These are phyloP conservation scores for Balakata baccata DNA, from an alignment of 345 rosid genomes.

Conservation along the genomic window DNA sequence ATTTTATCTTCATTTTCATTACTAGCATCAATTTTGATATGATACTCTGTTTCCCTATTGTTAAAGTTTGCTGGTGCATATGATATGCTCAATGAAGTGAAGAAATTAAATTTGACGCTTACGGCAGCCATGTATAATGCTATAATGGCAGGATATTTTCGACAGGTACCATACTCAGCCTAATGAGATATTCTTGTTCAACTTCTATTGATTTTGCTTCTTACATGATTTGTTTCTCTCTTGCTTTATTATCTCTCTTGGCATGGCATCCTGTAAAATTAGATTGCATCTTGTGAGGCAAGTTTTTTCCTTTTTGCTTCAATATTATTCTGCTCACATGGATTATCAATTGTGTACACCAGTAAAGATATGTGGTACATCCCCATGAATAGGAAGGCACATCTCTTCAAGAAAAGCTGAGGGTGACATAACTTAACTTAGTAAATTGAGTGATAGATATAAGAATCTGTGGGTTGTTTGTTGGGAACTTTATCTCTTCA, in stretches of 20 bases:
- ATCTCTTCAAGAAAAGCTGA: not conserved
- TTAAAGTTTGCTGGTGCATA: conserved; percentile 65
- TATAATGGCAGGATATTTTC: conserved; percentile 73
- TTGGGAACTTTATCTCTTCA: not conserved
- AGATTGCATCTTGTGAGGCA: not conserved
- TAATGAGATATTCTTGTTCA: conserved; percentile 9
- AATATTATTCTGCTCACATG: not conserved
- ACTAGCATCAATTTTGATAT: conserved; percentile 3
- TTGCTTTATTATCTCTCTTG: not conserved
- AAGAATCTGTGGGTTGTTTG: not conserved
- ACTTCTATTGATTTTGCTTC: not conserved
- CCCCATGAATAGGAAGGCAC: not conserved
- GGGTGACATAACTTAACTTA: not conserved
- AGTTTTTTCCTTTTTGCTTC: not conserved
- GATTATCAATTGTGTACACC: not conserved
- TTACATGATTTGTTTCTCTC: not conserved
- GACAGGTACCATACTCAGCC: conserved; percentile 50
- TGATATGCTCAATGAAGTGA: conserved; percentile 55
- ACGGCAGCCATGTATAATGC: conserved; percentile 65
- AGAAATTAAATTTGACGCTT: conserved; percentile 54
- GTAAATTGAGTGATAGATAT: not conserved
- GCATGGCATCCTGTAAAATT: not conserved
- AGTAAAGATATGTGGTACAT: not conserved
- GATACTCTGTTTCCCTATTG: not conserved
- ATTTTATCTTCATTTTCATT: not conserved